These are phyloP conservation scores for Beauveria scarabaeidicola DNA, from an alignment of 2,329 filamentous ascomycete genomes.

Conservation along the genomic window DNA sequence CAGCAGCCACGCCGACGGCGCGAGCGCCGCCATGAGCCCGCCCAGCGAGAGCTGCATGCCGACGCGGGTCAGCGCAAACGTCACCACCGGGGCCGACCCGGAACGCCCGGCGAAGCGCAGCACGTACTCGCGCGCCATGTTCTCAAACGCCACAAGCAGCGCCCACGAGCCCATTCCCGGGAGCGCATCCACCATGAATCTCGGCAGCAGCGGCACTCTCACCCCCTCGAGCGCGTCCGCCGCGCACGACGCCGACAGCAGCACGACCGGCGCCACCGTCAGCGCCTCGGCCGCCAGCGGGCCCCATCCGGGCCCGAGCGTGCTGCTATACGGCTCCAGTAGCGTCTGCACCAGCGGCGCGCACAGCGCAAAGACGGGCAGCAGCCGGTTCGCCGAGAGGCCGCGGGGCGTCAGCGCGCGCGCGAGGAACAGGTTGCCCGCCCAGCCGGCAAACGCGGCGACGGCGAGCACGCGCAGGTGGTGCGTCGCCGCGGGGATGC, in stretches of 20 bases:
- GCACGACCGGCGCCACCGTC: conserved; percentile 61
- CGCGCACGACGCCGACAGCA: conserved; percentile 55
- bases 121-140: conserved; percentile 1
- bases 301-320: conserved; percentile 60
- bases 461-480: conserved; percentile 60
- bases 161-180: conserved; percentile 60
- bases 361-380: conserved; percentile 68
- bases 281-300: conserved; percentile 66
- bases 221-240: conserved; percentile 55
- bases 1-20: conserved; percentile 60
- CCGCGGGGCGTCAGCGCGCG: conserved; percentile 15
- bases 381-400: conserved; percentile 44
- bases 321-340: conserved; percentile 57
- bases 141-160: conserved; percentile 49
- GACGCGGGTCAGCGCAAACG: conserved; percentile 58
- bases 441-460: conserved; percentile 63
- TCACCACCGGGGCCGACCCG: conserved; percentile 22
- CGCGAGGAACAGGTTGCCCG: conserved; percentile 51
- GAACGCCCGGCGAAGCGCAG: conserved; percentile 1
- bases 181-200: conserved; percentile 51
- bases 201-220: conserved; percentile 45
- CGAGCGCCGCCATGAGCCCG: conserved; percentile 53
- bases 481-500: conserved; percentile 65
- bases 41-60: conserved; percentile 63
- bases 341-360: conserved; percentile 65